These are phyloP conservation scores for Aspergillus sp. DNA, from an alignment of 2,329 filamentous ascomycete genomes.

Conservation along the genomic window DNA sequence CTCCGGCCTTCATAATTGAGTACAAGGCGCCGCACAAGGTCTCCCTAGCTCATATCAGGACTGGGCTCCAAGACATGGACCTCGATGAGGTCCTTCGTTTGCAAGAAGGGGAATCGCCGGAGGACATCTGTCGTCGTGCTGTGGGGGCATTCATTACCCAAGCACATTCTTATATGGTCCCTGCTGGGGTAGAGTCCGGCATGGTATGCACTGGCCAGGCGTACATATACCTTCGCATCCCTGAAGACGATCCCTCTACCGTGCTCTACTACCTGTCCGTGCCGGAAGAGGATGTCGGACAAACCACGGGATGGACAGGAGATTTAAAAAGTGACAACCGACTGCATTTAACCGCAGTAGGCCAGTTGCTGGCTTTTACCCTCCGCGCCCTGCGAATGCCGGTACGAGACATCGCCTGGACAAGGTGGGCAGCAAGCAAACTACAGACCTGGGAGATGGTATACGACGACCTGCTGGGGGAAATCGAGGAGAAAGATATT, in stretches of 20 bases:
- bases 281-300: conserved; percentile 27
- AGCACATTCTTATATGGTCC: conserved; percentile 51
- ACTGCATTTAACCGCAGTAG: conserved; percentile 30
- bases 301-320: conserved; percentile 9
- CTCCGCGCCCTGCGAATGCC: conserved; percentile 21
- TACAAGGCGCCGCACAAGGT: conserved; percentile 52
- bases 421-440: background rate
- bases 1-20: conserved; percentile 34
- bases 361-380: conserved; percentile 30
- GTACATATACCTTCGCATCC: conserved; percentile 44
- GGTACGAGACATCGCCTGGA: conserved; percentile 4
- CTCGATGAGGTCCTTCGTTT: conserved; percentile 38
- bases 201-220: conserved; percentile 44
- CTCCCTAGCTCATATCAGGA: conserved; percentile 40
- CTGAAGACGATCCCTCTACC: conserved; percentile 23
- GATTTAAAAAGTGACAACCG: conserved; percentile 18
- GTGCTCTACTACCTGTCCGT: conserved; percentile 33
- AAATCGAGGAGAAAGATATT: conserved; percentile 18
- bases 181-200: conserved; percentile 44
- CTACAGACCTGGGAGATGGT: conserved; percentile 23
- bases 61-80: conserved; percentile 42
- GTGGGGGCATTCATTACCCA: conserved; percentile 46
- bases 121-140: conserved; percentile 37
- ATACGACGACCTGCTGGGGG: conserved; percentile 20
- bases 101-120: conserved; percentile 30